These are phyloP conservation scores for Plasmopara viticola DNA, from an alignment of 352 stramenopile genomes.

Conservation along the genomic window DNA sequence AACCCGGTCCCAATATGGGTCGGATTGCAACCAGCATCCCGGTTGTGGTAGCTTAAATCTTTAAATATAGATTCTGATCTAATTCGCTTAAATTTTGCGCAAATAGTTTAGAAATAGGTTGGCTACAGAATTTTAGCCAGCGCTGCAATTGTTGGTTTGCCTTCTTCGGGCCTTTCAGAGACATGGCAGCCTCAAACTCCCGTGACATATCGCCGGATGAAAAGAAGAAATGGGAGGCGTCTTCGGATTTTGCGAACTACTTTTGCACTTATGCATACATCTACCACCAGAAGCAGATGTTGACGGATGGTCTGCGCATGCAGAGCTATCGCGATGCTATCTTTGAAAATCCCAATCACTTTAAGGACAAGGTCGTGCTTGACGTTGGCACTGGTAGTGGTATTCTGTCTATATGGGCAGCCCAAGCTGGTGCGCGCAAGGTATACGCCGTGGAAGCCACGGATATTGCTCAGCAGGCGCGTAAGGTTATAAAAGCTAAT, in stretches of 20 bases:
- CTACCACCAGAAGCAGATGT: constrained; percentile 98
- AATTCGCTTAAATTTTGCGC: too few relatives aligned
- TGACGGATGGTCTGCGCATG: constrained; percentile 99
- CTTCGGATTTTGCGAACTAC: constrained; percentile 87
- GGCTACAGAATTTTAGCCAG: too few relatives aligned
- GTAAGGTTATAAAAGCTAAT: constrained; percentile 95
- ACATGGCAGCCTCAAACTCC: constrained; percentile 19
- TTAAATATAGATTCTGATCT: too few relatives aligned
- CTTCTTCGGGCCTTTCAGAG: too few relatives aligned
- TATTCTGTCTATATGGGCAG: constrained; percentile 98
- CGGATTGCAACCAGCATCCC: too few relatives aligned
- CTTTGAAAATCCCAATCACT: constrained; percentile 95
- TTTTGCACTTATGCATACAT: constrained; percentile 89
- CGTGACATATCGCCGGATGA: constrained; percentile 61
- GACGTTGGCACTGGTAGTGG: constrained; percentile 98
- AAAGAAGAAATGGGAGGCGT: constrained; percentile 80
- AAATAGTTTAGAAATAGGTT: too few relatives aligned
- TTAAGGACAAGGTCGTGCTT: constrained; percentile 99
- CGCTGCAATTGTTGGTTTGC: too few relatives aligned
- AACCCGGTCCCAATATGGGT: too few relatives aligned
- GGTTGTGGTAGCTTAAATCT: too few relatives aligned
- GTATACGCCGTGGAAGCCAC: constrained; percentile 97
- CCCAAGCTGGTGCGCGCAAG: constrained; percentile 96
- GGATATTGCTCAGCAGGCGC: constrained; percentile 96
- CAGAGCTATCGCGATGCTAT: constrained; percentile 97